phyloP scores from a whole-genome alignment of 768 basidiomycete genomes.

The Mrakia frigida region DNA sequence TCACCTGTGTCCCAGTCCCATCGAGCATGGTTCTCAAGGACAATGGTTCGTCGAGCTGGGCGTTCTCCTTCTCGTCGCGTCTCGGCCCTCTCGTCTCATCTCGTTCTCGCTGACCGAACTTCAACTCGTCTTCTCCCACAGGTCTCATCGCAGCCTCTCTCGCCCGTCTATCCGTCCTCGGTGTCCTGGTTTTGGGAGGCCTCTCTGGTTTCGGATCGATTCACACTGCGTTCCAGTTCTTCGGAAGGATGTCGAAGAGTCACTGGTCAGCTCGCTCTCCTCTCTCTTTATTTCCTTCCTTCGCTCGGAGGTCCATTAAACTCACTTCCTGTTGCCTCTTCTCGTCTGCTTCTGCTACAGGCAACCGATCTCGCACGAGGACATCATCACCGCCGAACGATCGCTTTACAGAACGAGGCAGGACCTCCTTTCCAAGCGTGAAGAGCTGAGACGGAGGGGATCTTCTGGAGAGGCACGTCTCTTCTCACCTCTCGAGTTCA shows the following conservation, averaged over 20 bases:
- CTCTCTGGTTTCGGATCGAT: constrained; percentile 55
- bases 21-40: constrained; percentile 18
- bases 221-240: constrained; percentile 24
- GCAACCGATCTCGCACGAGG: constrained; percentile 25
- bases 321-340: not conserved
- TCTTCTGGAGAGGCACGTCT: not conserved
- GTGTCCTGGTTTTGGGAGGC: constrained; percentile 70
- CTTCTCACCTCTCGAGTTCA: not conserved
- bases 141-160: constrained; percentile 52
- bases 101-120: constrained; percentile 33
- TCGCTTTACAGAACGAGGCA: constrained; percentile 21
- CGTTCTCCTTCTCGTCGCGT: not conserved
- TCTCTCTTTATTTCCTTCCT: too few species aligned
- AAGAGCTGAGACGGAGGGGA: constrained; percentile 18
- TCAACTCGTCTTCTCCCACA: constrained; percentile 34
- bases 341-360: not conserved
- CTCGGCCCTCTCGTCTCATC: constrained; percentile 13
- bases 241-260: constrained; percentile 6
- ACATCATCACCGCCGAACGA: constrained; percentile 28
- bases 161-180: constrained; percentile 65
- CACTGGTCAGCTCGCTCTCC: constrained; percentile 17
- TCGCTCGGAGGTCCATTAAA: not conserved
- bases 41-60: not conserved
- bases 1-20: constrained; percentile 18
- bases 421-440: constrained; percentile 19